Evolutionary conservation across 192 early-diverging fungal genomes (phyloP), one percentile per base, ranked within the genome.

Genomic region (Backusella luteola): DNA sequence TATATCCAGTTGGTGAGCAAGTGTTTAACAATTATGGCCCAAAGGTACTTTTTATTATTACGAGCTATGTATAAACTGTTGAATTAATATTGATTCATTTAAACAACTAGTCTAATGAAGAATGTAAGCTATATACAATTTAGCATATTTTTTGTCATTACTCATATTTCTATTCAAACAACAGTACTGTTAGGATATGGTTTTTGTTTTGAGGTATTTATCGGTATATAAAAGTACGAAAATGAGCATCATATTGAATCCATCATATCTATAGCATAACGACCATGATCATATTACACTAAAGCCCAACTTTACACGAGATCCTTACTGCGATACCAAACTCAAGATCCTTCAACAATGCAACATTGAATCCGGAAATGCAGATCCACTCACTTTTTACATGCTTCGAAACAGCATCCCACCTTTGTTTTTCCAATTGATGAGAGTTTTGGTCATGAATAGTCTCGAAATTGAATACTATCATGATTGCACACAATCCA

Each of bases 361-460:
- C 5, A 76, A 83, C 1, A 69, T 90, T 1, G 59, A 42, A 8
- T 75, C 73, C 19, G 69, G 67, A 19, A 77, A 74, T 35, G 26
- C 15, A 0, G 71, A 81, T 32, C 67, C 76, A 66, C 46, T 76
- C 19, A 86, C 86, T 32, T 85, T 88, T 42, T 90, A 84, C 67
- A 82, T 93, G 23, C 81, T 82, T 8, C 73, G 71, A 4, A 59
- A 75, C 36, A 77, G 68, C 41, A 80, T 92, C 56, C 87, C 92
- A 6, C 32, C 63, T 26, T 80, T 76, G 26, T 77, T 86, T 12
- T 70, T 92, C n/a, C 38, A 84, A 59, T 80, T 87, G 63, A 85
- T 93, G 81, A 85, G 91, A 1, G 89, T 93, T 0, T 80, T 92
- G 83, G 87, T 85, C n/a, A 93, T 93, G 92, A 92, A 87, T 53